Conservation (phyloP, 768 basidiomycete genomes). For the Krasilnikovozyma curviuscula region DNA sequence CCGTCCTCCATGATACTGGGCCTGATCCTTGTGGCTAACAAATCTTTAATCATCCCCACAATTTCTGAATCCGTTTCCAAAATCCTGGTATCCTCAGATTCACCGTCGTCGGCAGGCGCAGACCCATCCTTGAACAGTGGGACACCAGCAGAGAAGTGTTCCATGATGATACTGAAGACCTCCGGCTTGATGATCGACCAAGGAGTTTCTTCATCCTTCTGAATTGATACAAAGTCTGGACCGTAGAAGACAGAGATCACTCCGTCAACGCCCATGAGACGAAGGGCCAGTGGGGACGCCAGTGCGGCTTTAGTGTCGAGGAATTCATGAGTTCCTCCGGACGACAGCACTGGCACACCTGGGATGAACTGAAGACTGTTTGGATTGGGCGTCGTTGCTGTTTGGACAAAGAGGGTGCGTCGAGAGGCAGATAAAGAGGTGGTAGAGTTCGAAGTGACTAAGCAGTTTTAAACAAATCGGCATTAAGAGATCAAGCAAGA, state of each 20-base stretch:
- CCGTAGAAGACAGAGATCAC: constrained; percentile 81
- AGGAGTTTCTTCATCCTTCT: constrained; percentile 51
- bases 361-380: constrained; percentile 97
- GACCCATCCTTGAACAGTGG: constrained; percentile 48
- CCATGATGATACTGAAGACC: constrained; percentile 89
- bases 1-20: constrained; percentile 99
- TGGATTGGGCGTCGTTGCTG: constrained; percentile 88
- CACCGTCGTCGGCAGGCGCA: constrained; percentile 28
- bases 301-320: constrained; percentile 71
- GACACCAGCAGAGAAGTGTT: constrained; percentile 81
- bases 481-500: too few relatives aligned
- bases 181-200: constrained; percentile 93
- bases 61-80: constrained; percentile 88
- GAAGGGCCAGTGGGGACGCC: constrained; percentile 79
- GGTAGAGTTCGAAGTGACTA: too few relatives aligned
- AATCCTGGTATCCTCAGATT: constrained; percentile 62
- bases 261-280: constrained; percentile 85
- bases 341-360: constrained; percentile 66
- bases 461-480: too few relatives aligned
- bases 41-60: constrained; percentile 96
- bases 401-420: constrained; percentile 58
- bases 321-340: constrained; percentile 74
- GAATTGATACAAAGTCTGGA: constrained; percentile 93
- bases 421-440: too few relatives aligned
- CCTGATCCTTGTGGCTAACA: constrained; percentile 80